Percentiles rank a stretch among this genome's conserved stretches.
Evolutionary conservation across 208 protist genomes (phyloP).

Genomic region (Herpetomonas muscarum): DNA sequence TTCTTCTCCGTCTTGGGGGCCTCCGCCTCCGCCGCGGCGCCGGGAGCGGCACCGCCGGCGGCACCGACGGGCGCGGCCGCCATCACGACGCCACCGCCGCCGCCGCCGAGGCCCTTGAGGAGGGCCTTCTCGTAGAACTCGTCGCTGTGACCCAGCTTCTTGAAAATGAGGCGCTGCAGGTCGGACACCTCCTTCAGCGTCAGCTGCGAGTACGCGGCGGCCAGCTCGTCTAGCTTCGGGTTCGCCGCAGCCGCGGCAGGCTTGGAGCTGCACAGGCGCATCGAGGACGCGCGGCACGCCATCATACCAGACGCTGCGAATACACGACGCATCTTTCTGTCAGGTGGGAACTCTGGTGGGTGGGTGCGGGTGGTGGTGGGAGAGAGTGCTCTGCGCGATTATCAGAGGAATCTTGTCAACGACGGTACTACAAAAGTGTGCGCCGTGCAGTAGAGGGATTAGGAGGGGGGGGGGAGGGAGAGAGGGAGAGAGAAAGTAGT

Average conservation of each 20-base stretch:
- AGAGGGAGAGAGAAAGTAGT: no score
- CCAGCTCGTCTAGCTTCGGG: constrained; percentile 74
- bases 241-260: constrained; percentile 19
- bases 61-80: constrained; percentile 23
- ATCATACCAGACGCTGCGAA: constrained; percentile 15
- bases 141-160: constrained; percentile 85
- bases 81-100: constrained; percentile 47
- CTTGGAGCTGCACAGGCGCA: constrained; percentile 29
- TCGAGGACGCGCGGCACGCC: constrained; percentile 10
- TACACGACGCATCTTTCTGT: constrained; percentile 44
- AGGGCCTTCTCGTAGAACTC: constrained; percentile 91
- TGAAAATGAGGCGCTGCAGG: constrained; percentile 88
- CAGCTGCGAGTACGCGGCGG: constrained; percentile 73
- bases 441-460: no score
- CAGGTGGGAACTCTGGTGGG: background rate
- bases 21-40: constrained; percentile 32
- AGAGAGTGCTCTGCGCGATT: constrained; percentile 1
- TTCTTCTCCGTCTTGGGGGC: constrained; percentile 81
- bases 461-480: no score
- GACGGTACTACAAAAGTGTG: no score
- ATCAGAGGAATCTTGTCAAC: no score
- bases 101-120: constrained; percentile 73
- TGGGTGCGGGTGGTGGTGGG: background rate
- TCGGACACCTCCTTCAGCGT: constrained; percentile 84
- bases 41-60: constrained; percentile 24